These are phyloP conservation scores for Leptodermis oblonga DNA, from an alignment of 257 asterid species.

Conservation along the genomic window DNA sequence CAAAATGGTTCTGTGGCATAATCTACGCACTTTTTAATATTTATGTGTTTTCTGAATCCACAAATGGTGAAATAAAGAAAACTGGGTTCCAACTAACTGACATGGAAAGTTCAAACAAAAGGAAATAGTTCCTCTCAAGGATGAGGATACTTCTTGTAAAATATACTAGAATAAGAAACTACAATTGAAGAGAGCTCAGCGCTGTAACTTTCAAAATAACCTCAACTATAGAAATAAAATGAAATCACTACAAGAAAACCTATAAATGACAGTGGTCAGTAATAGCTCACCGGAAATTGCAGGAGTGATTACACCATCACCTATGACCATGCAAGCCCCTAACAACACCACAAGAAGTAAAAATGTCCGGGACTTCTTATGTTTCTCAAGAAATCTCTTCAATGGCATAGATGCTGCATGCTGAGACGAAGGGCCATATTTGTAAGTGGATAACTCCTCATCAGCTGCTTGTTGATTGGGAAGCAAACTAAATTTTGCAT, in stretches of 20 bases:
- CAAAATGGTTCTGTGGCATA: neutral
- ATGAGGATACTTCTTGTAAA: neutral
- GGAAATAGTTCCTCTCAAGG: no score
- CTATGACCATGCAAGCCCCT: constrained; percentile 59
- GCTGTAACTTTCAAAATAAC: neutral
- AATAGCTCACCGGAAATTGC: constrained; percentile 55
- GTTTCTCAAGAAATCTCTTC: constrained; percentile 81
- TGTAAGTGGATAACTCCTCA: constrained; percentile 86
- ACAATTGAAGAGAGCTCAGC: neutral
- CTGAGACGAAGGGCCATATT: constrained; percentile 62
- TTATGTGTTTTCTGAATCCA: neutral
- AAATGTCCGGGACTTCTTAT: constrained; percentile 57
- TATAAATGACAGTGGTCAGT: neutral
- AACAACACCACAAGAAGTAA: constrained; percentile 72
- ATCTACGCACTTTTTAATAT: neutral
- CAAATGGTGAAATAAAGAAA: neutral
- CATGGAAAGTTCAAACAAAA: neutral
- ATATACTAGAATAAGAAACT: constrained; percentile 1
- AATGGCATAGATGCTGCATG: constrained; percentile 47
- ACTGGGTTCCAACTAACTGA: neutral
- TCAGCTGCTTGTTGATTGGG: constrained; percentile 99
- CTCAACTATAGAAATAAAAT: neutral
- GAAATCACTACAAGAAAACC: neutral
- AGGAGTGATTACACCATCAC: constrained; percentile 61
- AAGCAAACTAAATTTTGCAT: constrained; percentile 90